Percentiles rank a stretch among this genome's conserved stretches.
phyloP scores from a whole-genome alignment of 1,139 yeast genomes.

The Suhomyces choctaworum region DNA sequence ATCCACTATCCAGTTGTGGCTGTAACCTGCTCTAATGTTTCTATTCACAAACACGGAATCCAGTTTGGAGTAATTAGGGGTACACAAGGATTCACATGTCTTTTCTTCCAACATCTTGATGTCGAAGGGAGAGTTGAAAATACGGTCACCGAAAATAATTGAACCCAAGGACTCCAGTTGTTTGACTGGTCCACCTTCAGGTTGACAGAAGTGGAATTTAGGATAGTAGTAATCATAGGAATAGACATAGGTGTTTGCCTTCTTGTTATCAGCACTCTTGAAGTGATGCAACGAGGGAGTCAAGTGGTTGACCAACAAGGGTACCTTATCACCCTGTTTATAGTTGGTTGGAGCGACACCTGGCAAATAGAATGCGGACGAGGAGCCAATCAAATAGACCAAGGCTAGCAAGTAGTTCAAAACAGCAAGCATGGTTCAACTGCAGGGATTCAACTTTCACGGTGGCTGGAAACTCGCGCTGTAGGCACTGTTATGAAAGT shows the following conservation, averaged over 20 bases:
- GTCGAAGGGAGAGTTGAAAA: slow-evolving; percentile 87
- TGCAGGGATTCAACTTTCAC: no score
- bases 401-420: slow-evolving; percentile 17
- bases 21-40: slow-evolving; percentile 78
- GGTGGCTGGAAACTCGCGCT: no score
- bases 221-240: slow-evolving; percentile 86
- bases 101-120: slow-evolving; percentile 74
- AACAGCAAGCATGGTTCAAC: slow-evolving; percentile 7
- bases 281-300: slow-evolving; percentile 71
- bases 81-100: slow-evolving; percentile 66
- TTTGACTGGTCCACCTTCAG: slow-evolving; percentile 64
- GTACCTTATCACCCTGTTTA: slow-evolving; percentile 66
- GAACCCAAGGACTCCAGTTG: slow-evolving; percentile 93
- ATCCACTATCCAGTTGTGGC: slow-evolving; percentile 90
- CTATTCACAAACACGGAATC: slow-evolving; percentile 77
- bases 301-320: slow-evolving; percentile 82
- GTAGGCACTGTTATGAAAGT: no score
- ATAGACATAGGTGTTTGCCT: slow-evolving; percentile 57
- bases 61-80: slow-evolving; percentile 52
- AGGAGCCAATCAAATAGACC: slow-evolving; percentile 23
- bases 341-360: slow-evolving; percentile 95
- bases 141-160: slow-evolving; percentile 91
- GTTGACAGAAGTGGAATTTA: slow-evolving; percentile 80
- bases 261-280: slow-evolving; percentile 25
- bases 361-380: slow-evolving; percentile 77